These are phyloP conservation scores for Margaritispora aquatica DNA, from an alignment of 495 filamentous ascomycete genomes.

Conservation along the genomic window DNA sequence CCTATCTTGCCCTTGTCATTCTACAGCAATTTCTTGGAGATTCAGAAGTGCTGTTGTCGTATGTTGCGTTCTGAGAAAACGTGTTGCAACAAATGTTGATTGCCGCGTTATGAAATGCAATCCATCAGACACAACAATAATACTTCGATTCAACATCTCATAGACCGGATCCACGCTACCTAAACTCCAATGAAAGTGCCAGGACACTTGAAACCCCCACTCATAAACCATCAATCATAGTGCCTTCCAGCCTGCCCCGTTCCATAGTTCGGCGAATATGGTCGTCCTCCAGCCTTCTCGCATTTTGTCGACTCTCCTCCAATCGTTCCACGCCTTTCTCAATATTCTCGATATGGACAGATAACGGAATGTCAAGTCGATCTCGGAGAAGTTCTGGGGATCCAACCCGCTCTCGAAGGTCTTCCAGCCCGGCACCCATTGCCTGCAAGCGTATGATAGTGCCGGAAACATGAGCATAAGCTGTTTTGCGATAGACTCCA, in stretches of 20 bases:
- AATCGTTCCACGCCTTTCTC: conserved; percentile 59
- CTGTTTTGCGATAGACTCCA: conserved; percentile 49
- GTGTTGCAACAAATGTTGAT: too few relatives aligned
- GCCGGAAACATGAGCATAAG: conserved; percentile 49
- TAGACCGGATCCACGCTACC: not conserved
- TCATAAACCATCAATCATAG: conserved; percentile 11
- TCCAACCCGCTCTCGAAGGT: conserved; percentile 58
- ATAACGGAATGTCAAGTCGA: conserved; percentile 49
- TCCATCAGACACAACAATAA: too few relatives aligned
- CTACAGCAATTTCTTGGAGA: too few relatives aligned
- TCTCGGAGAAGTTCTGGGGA: conserved; percentile 48
- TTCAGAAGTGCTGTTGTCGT: too few relatives aligned
- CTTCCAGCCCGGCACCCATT: conserved; percentile 59
- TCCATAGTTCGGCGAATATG: conserved; percentile 43
- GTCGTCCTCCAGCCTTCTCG: conserved; percentile 52
- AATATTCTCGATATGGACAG: conserved; percentile 65
- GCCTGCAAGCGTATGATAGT: conserved; percentile 59
- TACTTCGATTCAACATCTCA: too few relatives aligned
- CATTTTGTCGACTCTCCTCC: conserved; percentile 47
- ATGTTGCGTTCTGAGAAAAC: too few relatives aligned
- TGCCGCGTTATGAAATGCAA: too few relatives aligned
- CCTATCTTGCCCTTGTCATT: too few relatives aligned
- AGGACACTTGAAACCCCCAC: not conserved
- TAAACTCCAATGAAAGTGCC: not conserved
- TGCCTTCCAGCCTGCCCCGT: conserved; percentile 9